Base-by-base conservation (phyloP, 345 rosid species). In the Eutrema heterophyllum region DNA sequence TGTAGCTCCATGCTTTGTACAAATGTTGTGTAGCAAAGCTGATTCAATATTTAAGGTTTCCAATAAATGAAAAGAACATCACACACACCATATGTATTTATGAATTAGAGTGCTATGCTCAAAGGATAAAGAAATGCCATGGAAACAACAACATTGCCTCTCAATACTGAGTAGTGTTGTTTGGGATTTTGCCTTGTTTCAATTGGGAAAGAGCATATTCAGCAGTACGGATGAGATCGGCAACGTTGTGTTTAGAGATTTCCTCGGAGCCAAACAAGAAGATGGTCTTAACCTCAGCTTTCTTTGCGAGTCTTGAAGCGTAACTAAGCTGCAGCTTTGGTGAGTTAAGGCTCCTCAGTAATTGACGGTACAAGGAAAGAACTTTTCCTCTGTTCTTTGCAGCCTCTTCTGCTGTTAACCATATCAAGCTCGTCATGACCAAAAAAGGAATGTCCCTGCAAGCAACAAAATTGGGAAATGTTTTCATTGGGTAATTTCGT, bases 281-380 rank as follows among this genome's bases (percentile, higher is more conserved):
- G 39, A 87, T 81, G 68, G 88, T 74, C 38, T 76, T 82, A 62
- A 82, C 82, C 58, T 87, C 89, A 27, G 87, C 89, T 74, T 85
- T 87, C 83, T 84, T 85, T 1, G 89, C 79, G 55, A 85, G 74
- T 73, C 89, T 82, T 6, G 86, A 81, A 7, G 92, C 89, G 16
- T 83, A 81, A 72, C 71, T 81, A n/a, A 86, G 83, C 33, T 84
- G 83, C 80, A 87, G 46, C 18, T 75, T 79, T 2, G 92, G 86
- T 16, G 86, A 82, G 59, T 84, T 87, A 8, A 87, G 73, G 62
- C 89, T 79, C 56, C 89, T 79, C 9, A 87, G 64, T 53, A 87
- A 32, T 55, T 87, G 87, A 27, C 91, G 67, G 35, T 87, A 87
- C 66, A 87, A 72, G 18, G 83, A 83, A 7, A 85, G 73, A 48